Evolutionary conservation across 23 red algal genomes (phyloP).

Genomic region (Gracilaria caudata): DNA sequence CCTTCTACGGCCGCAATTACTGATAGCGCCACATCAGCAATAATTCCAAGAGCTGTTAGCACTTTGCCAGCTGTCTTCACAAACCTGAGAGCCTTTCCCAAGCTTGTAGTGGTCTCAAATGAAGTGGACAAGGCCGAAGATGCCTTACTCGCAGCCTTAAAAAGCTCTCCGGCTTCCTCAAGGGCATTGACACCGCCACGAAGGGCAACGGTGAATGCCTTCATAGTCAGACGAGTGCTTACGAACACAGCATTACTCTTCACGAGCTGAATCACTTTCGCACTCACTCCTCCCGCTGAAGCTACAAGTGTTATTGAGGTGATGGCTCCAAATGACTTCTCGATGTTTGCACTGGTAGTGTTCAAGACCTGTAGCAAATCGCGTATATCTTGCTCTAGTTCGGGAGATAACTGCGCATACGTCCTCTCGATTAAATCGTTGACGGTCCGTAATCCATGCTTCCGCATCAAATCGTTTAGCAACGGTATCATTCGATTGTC

Average conservation of each 20-base stretch:
- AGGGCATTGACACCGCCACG: slow-evolving; percentile 5
- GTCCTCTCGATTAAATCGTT: not conserved
- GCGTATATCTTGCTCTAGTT: not conserved
- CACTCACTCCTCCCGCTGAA: not conserved
- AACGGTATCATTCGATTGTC: not conserved
- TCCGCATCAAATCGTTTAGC: not conserved
- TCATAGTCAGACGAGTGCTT: not conserved
- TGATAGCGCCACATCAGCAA: not conserved
- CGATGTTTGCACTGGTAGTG: slow-evolving; percentile 4
- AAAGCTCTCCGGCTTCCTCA: slow-evolving; percentile 9
- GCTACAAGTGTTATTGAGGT: not conserved
- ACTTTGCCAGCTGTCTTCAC: slow-evolving; percentile 2
- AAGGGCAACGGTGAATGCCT: slow-evolving; percentile 11
- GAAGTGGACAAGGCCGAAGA: not conserved
- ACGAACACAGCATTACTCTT: not conserved
- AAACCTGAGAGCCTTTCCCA: slow-evolving; percentile 9
- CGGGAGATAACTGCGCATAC: not conserved
- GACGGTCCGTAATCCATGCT: not conserved
- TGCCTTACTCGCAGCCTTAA: slow-evolving; percentile 14
- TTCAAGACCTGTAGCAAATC: not conserved
- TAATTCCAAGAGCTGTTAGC: not conserved
- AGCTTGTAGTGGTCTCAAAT: slow-evolving; percentile 9
- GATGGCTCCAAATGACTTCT: not conserved
- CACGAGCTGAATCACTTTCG: not conserved
- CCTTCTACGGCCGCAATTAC: slow-evolving; percentile 1